Evolutionary conservation across 1,284 basidiomycete species (phyloP).

Genomic region (Sphagnurus paluster): DNA sequence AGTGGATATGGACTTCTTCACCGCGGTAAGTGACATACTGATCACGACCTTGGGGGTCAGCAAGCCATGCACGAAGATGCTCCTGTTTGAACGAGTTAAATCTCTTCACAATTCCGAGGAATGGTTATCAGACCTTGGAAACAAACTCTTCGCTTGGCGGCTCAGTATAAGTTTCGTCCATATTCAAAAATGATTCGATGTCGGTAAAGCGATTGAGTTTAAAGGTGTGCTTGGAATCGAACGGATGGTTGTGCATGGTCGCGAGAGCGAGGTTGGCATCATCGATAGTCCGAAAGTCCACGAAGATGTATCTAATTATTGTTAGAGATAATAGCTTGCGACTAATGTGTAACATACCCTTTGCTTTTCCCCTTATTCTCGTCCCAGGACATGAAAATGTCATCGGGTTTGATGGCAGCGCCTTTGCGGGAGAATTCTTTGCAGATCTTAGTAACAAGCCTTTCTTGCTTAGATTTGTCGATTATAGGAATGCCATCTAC

Average conservation of each 20-base stretch:
- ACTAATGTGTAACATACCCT: slow-evolving; percentile 57
- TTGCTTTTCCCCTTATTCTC: slow-evolving; percentile 78
- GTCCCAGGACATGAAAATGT: slow-evolving; percentile 86
- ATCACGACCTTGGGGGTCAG: slow-evolving; percentile 90
- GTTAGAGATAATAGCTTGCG: slow-evolving; percentile 7
- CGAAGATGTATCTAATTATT: slow-evolving; percentile 75
- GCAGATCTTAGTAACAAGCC: slow-evolving; percentile 75
- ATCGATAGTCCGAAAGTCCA: slow-evolving; percentile 83
- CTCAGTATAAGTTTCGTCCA: slow-evolving; percentile 86
- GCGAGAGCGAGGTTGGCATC: slow-evolving; percentile 83
- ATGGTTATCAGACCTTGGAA: slow-evolving; percentile 57
- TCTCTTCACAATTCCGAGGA: neutral
- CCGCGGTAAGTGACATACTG: slow-evolving; percentile 95
- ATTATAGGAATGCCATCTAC: slow-evolving; percentile 88
- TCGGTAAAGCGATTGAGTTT: slow-evolving; percentile 91
- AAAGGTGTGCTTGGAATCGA: slow-evolving; percentile 93
- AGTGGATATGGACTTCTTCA: slow-evolving; percentile 89
- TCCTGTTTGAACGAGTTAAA: slow-evolving; percentile 53
- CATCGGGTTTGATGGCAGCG: slow-evolving; percentile 71
- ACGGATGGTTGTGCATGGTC: slow-evolving; percentile 83
- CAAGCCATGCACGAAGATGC: slow-evolving; percentile 94
- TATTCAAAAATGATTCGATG: slow-evolving; percentile 80
- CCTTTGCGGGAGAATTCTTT: slow-evolving; percentile 85
- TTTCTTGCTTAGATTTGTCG: slow-evolving; percentile 79
- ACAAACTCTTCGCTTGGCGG: slow-evolving; percentile 80